phyloP scores from a whole-genome alignment of 1,284 basidiomycete genomes.

The Rhizoctonia solani region DNA sequence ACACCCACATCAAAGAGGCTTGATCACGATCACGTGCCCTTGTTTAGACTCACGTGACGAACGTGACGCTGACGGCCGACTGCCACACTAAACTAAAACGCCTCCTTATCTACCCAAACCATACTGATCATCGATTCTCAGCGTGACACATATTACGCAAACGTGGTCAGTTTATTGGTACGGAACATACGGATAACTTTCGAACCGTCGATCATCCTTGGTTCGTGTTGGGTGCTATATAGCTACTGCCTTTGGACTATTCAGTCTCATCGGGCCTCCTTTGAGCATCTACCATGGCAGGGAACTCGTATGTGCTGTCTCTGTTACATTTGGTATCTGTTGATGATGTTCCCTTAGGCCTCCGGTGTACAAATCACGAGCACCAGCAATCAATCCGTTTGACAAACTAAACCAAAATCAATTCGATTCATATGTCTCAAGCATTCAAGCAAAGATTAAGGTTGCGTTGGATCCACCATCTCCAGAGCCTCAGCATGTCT shows the following conservation, averaged over 20 bases:
- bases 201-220: too few relatives aligned
- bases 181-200: too few relatives aligned
- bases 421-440: constrained; percentile 38
- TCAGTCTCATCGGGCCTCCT: background rate
- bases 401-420: constrained; percentile 35
- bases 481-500: constrained; percentile 15
- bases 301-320: background rate
- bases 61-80: background rate
- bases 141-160: too few relatives aligned
- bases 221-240: too few relatives aligned
- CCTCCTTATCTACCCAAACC: background rate
- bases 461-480: constrained; percentile 35
- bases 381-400: constrained; percentile 37
- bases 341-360: background rate
- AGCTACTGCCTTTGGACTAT: too few relatives aligned
- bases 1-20: too few relatives aligned
- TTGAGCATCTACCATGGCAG: background rate
- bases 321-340: too few relatives aligned
- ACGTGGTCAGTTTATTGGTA: too few relatives aligned
- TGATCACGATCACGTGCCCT: background rate
- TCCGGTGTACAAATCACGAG: constrained; percentile 19
- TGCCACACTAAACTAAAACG: background rate
- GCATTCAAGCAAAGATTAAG: constrained; percentile 33
- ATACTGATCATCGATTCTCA: too few relatives aligned
- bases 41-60: background rate